A percentile compares a stretch with the other conserved stretches of the same genome.
These are phyloP conservation scores for Solanum neorickii DNA, from an alignment of 257 asterid genomes.

Conservation along the genomic window DNA sequence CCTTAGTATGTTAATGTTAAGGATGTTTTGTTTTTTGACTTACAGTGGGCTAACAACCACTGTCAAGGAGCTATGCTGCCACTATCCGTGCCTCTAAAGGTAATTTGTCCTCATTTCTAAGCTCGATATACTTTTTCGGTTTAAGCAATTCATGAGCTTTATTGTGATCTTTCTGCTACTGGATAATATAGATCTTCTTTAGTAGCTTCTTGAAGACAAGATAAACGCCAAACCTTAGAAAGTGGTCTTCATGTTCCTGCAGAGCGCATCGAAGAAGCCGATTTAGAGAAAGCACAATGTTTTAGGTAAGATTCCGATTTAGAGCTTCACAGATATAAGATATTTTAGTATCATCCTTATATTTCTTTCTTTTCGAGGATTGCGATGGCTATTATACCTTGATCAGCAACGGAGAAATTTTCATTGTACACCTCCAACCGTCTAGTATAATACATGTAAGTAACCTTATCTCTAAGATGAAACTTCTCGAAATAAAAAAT, in stretches of 20 bases:
- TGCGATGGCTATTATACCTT: conserved; percentile 68
- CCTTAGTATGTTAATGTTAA: too few species aligned
- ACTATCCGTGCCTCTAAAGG: too few species aligned
- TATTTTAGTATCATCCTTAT: conserved; percentile 31
- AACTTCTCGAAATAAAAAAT: conserved; percentile 92
- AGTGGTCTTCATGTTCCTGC: conserved; percentile 85
- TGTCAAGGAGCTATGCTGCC: too few species aligned
- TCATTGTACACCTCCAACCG: conserved; percentile 95
- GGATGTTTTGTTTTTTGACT: too few species aligned
- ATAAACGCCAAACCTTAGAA: conserved; percentile 85
- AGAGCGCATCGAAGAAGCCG: conserved; percentile 75
- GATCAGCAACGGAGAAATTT: conserved; percentile 81
- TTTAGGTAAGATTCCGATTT: too few species aligned
- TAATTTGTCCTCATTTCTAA: too few species aligned
- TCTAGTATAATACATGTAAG: conserved; percentile 97
- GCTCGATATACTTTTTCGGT: too few species aligned
- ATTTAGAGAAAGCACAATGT: conserved; percentile 62
- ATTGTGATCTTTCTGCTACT: too few species aligned
- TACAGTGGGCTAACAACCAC: too few species aligned
- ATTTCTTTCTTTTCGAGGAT: conserved; percentile 53
- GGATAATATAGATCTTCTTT: too few species aligned
- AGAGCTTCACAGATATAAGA: too few species aligned
- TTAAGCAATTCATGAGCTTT: too few species aligned
- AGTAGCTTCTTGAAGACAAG: conserved; percentile 76
- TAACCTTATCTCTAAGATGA: conserved; percentile 85